Evolutionary conservation across 495 filamentous ascomycete species (phyloP), one percentile per base, ranked within the genome.

Genomic region (Trichoderma orchidacearum): DNA sequence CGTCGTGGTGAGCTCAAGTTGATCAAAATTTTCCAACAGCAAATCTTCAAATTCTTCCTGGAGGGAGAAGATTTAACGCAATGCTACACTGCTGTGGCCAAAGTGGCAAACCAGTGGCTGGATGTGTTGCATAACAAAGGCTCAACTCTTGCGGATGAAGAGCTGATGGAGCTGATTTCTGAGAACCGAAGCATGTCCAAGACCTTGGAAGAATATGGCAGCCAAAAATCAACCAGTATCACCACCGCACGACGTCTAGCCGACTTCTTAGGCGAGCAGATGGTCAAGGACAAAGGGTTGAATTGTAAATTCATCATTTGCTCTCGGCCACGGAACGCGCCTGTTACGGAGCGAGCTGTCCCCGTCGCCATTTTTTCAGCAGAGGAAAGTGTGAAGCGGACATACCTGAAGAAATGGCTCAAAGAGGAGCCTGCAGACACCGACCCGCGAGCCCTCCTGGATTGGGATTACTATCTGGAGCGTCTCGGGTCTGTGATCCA

Each of bases 271-370:
- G 93, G 93, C 13, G 90, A 95, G 68, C 91, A 96, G 64, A 99
- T 99, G 93, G 80, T 95, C 61, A 99, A 99, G 63, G 93, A 99
- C 68, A 97, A 96, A 68, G 93, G 93, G 15, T 70, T 99, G 61
- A 97, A 97, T 70, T 99, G 93, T 83, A 97, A 97, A 69, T 99
- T 95, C 69, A 95, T 99, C 69, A 96, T 99, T 60, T 94, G 90
- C 36, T 79, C 89, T 7, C 83, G 78, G 60, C 93, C 93, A 23
- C 86, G 83, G 63, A 85, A 85, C 64, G 90, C 93, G 0, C 91
- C 93, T 21, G 91, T 99, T 59, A 97, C 93, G 0, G 93, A 97
- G 62, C 77, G 93, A 62, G 93, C 93, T 8, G 84, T 97, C 60
- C 93, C 93, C 5, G 90, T 96, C 5, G 88, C 93, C 17, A 99